Percentiles rank a stretch among this genome's conserved stretches.
Evolutionary conservation across 2,329 filamentous ascomycete genomes (phyloP).

Genomic region (Orbilia oligospora): DNA sequence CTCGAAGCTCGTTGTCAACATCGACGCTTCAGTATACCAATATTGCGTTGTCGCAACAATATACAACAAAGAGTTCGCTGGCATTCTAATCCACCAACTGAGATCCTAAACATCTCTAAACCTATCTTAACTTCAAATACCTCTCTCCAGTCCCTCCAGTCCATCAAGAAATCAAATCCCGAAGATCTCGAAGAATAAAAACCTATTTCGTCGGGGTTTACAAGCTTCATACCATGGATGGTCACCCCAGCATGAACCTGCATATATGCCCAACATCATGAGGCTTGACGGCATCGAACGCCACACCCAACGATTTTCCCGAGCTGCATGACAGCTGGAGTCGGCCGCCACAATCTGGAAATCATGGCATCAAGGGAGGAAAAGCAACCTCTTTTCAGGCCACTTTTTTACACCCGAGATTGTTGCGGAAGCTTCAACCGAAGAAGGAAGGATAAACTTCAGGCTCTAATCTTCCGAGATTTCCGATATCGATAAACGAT

Average conservation of each 20-base stretch:
- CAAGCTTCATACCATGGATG: not conserved
- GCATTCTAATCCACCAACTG: constrained; percentile 12
- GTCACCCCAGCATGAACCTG: not conserved
- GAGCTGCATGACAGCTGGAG: not conserved
- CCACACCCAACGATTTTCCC: constrained; percentile 14
- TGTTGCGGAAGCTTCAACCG: not conserved
- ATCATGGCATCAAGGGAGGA: constrained; percentile 8
- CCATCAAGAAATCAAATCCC: not conserved
- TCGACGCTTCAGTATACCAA: not conserved
- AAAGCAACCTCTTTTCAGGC: constrained; percentile 14
- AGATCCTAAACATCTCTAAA: constrained; percentile 10
- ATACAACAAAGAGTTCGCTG: constrained; percentile 24
- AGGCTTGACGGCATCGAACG: constrained; percentile 14
- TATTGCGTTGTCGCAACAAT: constrained; percentile 13
- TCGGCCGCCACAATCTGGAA: not conserved
- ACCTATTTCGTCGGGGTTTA: not conserved
- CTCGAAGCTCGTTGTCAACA: not conserved
- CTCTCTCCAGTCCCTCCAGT: not conserved
- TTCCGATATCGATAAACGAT: constrained; percentile 21
- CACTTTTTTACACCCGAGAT: too few species aligned
- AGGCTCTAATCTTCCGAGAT: not conserved
- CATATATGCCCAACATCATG: constrained; percentile 5
- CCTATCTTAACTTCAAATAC: constrained; percentile 5
- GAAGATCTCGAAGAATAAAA: not conserved
- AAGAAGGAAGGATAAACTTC: not conserved